Evolutionary conservation across 2,329 filamentous ascomycete genomes (phyloP), one percentile per base, ranked within the genome.

Genomic region (Nannizzia gypsea): DNA sequence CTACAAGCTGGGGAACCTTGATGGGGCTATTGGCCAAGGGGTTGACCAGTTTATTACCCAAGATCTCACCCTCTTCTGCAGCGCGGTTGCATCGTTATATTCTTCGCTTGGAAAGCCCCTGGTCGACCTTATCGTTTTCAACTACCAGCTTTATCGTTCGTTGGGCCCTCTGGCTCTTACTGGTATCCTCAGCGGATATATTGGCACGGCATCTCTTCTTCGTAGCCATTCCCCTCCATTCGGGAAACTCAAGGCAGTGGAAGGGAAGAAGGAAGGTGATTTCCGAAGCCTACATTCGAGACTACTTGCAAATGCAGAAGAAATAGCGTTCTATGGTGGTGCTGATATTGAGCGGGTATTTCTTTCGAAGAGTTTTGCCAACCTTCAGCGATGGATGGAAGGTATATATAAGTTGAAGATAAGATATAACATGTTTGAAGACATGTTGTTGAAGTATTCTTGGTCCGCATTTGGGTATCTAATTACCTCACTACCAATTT

Each of bases 401-500:
- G 87, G 89, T 50, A 96, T 99, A 64, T 99, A 99, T 75, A 91
- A 90, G 73, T 84, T 97, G 65, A 96, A 96, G 74, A 96, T 99
- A 65, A 86, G 90, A 15, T 99, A 99, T 77, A 99, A 97, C 71
- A 99, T 99, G 78, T 84, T 99, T 0, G 93, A 99, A 71, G 93
- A 99, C 71, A 96, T 99, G 68, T 90, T 99, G 56, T 78, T 99
- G 62, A 99, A 99, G 72, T 99, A 99, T 71, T 93, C 90, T 65
- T 99, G 93, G 93, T 97, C 91, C 64, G 93, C 93, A 0, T 96
- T 96, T 69, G 93, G 93, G 38, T 99, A 99, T 69, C 81, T 97
- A 38, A 81, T 99, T 60, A 93, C 92, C 1, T 95, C 92, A 2
- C 79, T 99, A 9, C 93, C 93, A 0, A 87, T 97, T 55, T 99